These are phyloP conservation scores for Raphanus hybrid DNA, from an alignment of 441 rosid species.

Conservation along the genomic window DNA sequence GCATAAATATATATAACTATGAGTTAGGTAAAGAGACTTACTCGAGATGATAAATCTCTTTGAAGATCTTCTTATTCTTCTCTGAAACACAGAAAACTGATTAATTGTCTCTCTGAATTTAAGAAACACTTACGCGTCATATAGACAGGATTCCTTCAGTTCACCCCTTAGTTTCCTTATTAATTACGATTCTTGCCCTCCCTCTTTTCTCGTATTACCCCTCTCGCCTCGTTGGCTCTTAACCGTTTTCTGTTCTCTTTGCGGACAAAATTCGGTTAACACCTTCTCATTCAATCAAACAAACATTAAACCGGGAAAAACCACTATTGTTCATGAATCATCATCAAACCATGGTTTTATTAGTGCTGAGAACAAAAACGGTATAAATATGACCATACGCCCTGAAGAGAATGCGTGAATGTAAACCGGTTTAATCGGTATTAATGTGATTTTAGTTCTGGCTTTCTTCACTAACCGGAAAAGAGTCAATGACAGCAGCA, in stretches of 20 bases:
- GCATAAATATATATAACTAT: neutral
- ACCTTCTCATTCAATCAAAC: neutral
- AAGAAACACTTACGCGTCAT: conserved; percentile 37
- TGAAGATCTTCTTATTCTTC: conserved; percentile 36
- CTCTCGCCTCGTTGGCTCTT: conserved; percentile 39
- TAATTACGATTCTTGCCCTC: conserved; percentile 35
- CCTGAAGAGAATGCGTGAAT: neutral
- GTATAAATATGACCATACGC: neutral
- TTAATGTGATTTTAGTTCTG: neutral
- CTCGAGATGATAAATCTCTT: conserved; percentile 21
- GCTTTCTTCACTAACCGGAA: conserved; percentile 5
- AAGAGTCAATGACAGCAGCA: conserved; percentile 15
- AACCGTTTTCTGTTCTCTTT: conserved; percentile 35
- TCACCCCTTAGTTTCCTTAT: neutral
- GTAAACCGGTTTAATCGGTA: conserved; percentile 13
- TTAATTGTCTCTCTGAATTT: conserved; percentile 42
- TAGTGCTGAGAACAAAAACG: neutral
- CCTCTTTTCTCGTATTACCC: conserved; percentile 37
- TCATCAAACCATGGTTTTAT: neutral
- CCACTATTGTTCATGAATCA: neutral
- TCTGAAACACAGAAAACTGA: conserved; percentile 39
- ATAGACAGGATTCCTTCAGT: conserved; percentile 30
- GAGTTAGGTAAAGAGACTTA: conserved; percentile 35
- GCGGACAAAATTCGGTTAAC: conserved; percentile 14
- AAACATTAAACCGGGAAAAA: conserved; percentile 2